Evolutionary conservation across 2,329 filamentous ascomycete species (phyloP), one percentile per base, ranked within the genome.

Genomic region (Verticillium dahliae): DNA sequence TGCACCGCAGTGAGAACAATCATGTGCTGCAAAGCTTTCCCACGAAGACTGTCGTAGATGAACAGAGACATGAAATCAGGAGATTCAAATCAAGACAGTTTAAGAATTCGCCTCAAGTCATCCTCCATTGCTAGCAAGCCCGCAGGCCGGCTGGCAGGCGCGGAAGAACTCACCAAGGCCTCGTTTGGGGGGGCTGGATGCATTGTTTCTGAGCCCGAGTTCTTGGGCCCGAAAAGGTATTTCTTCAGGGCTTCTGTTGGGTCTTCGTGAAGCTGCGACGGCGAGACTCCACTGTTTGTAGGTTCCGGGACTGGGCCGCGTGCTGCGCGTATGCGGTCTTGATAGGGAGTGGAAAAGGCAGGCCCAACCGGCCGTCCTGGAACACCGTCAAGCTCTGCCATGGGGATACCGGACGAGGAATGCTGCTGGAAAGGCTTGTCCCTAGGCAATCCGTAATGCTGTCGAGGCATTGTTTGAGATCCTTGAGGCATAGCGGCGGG

Each of bases 261-360:
- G 61, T 77, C 65, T 41, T 63, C 74, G 35, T 71, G 71, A 27
- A 65, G 64, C n/a, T 61, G 58, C 45, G 63, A 61, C 15, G 59
- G 62, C 2, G 59, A 60, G 22, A 57, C 39, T 15, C 13, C 27
- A 22, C 27, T 15, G 13, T 10, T 34, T 5, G 18, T 41, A 18
- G 62, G 27, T 15, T 58, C 63, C 18, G 65, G 64, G 56, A 66
- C 70, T 60, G 69, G 65, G 11, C 75, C 72, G 18, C 78, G 80
- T 27, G 81, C 83, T 59, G 84, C 85, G 61, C 79, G 80, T 62
- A 88, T 86, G 54, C 85, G 82, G 63, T 88, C 84, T 6, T 82
- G 76, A 66, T 86, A 88, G 0, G 85, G 84, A 0, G 87, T 89
- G 4, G 89, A 87, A 71, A 91, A 90, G 1, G 88, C 83, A 34